These are phyloP conservation scores for Xylogone sp. DNA, from an alignment of 2,329 filamentous ascomycete genomes.

Conservation along the genomic window DNA sequence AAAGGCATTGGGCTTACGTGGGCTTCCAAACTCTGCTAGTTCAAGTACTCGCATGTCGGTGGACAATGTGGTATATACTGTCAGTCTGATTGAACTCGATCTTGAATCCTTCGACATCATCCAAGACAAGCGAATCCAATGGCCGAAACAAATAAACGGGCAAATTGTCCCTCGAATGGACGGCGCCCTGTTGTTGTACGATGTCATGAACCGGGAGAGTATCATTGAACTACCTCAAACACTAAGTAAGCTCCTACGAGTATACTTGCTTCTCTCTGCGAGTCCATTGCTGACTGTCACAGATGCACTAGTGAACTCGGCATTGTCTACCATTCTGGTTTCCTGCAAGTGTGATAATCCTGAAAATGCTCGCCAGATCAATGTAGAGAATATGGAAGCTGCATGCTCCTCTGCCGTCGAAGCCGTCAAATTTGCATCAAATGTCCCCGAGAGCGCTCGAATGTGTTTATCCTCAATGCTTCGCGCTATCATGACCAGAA, in stretches of 20 bases:
- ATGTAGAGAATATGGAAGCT: constrained; percentile 63
- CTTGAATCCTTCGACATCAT: constrained; percentile 61
- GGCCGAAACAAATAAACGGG: constrained; percentile 67
- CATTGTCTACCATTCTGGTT: constrained; percentile 74
- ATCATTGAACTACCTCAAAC: constrained; percentile 71
- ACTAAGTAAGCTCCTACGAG: constrained; percentile 60
- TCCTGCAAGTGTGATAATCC: constrained; percentile 87
- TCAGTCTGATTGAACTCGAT: constrained; percentile 63
- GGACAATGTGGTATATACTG: constrained; percentile 53
- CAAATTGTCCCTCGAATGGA: constrained; percentile 72
- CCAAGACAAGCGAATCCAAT: constrained; percentile 55
- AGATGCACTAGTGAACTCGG: constrained; percentile 72
- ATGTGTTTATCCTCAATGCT: constrained; percentile 74
- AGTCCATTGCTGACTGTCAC: constrained; percentile 20
- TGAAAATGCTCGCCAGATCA: constrained; percentile 65
- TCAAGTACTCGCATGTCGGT: constrained; percentile 55
- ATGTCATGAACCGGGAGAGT: constrained; percentile 75
- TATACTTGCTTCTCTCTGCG: constrained; percentile 9
- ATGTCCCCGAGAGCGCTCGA: constrained; percentile 67
- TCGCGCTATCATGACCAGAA: constrained; percentile 62
- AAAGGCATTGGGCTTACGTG: constrained; percentile 52
- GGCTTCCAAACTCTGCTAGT: constrained; percentile 49
- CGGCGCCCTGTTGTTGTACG: constrained; percentile 81
- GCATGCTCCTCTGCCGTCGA: constrained; percentile 67
- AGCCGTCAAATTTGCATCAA: constrained; percentile 69